These are phyloP conservation scores for Chrysophaeum taylorii DNA, from an alignment of 352 stramenopile genomes.

Conservation along the genomic window DNA sequence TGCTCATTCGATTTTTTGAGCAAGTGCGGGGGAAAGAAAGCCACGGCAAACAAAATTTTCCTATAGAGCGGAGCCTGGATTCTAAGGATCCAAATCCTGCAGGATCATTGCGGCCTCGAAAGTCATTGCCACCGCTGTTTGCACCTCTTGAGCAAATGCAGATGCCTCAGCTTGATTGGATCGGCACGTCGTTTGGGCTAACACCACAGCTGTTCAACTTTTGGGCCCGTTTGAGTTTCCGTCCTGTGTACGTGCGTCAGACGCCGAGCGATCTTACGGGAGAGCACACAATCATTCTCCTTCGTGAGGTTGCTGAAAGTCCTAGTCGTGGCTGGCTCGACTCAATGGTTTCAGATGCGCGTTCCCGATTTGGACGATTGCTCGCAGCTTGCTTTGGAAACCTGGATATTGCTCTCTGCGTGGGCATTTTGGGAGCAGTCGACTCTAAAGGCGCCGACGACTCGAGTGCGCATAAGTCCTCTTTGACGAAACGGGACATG, in stretches of 20 bases:
- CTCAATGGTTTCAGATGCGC: conserved; percentile 81
- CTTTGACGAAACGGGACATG: conserved; percentile 90
- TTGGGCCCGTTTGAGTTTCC: conserved; percentile 82
- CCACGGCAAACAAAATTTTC: neutral
- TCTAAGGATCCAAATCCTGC: conserved; percentile 8
- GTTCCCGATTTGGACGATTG: conserved; percentile 80
- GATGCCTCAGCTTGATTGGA: conserved; percentile 90
- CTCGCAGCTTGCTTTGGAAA: conserved; percentile 74
- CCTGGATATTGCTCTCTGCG: conserved; percentile 74
- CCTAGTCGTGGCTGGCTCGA: conserved; percentile 73
- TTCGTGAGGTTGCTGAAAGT: conserved; percentile 48
- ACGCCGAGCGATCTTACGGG: conserved; percentile 98
- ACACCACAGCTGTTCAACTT: conserved; percentile 92
- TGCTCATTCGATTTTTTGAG: conserved; percentile 94
- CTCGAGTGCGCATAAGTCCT: neutral
- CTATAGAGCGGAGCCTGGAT: conserved; percentile 29
- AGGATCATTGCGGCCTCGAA: conserved; percentile 59
- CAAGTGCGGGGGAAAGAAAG: conserved; percentile 42
- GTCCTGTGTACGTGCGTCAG: conserved; percentile 92
- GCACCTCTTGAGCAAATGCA: conserved; percentile 82
- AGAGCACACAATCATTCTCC: conserved; percentile 90
- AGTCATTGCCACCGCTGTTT: conserved; percentile 90
- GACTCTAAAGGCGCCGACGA: conserved; percentile 48
- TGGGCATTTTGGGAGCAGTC: conserved; percentile 69
- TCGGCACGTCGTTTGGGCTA: conserved; percentile 94